Evolutionary conservation across 371 early-diverging fungal species (phyloP), one percentile per base, ranked within the genome.

Genomic region (Lichtheimia corymbifera): DNA sequence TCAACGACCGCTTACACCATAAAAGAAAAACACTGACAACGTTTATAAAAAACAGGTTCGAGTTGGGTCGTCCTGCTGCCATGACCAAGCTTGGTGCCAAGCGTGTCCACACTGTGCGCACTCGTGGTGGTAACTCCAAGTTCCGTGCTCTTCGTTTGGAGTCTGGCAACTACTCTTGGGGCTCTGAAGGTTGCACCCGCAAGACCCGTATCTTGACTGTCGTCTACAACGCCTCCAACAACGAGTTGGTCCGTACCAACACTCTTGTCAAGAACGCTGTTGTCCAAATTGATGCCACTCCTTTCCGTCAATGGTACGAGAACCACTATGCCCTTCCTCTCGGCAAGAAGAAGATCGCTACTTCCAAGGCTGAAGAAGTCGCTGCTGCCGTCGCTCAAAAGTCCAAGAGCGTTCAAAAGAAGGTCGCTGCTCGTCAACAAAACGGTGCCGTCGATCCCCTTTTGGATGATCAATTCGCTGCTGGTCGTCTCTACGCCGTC

Each of bases 221-320:
- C 70, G 93, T 94, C 64, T 99, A 99, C 93, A 99, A 99, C 87
- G 93, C 99, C 71, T 93, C 97, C 83, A 97, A 95, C 95, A 99
- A 99, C 93, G 99, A 99, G 86, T 88, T 99, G 77, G 98, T 99
- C 81, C 96, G 99, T 79, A 99, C 99, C 83, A 99, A 99, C 91
- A 99, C 99, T 64, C 89, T 99, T 55, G 99, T 99, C 58, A 99
- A 99, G 92, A 91, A 95, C 67, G 90, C 94, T 77, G 93, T 99
- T 70, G 91, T 99, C 65, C 97, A 99, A 84, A 90, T 99, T 70
- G 97, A 97, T 84, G 97, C 99, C 76, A 93, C 97, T 67, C 97
- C 97, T 65, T 98, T 98, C 94, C 91, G 95, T 72, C 97, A 97
- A 82, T 97, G 97, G 95, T 97, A 94, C 81, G 97, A 97, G 86